These are phyloP conservation scores for Daedaleopsis nitida DNA, from an alignment of 768 basidiomycete genomes.

Conservation along the genomic window DNA sequence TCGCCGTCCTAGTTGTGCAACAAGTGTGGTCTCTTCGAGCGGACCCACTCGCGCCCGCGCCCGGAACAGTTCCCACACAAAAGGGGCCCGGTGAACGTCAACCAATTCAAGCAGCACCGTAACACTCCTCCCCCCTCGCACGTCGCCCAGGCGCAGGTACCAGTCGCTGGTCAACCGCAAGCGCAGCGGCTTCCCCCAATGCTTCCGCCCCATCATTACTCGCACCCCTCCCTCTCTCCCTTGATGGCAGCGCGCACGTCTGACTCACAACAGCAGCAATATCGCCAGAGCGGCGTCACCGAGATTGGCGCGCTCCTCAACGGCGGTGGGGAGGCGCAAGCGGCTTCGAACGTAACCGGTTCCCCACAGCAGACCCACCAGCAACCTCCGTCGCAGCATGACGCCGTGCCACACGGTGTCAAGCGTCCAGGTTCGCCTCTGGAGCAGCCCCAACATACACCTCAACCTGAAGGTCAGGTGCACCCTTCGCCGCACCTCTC, in stretches of 20 bases:
- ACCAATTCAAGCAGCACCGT: slow-evolving; percentile 42
- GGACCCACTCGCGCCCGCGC: slow-evolving; percentile 76
- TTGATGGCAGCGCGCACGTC: slow-evolving; percentile 28
- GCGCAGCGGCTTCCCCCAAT: slow-evolving; percentile 22
- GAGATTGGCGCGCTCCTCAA: slow-evolving; percentile 52
- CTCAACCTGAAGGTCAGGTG: slow-evolving; percentile 11
- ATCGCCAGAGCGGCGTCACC: slow-evolving; percentile 41
- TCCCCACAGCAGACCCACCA: slow-evolving; percentile 12
- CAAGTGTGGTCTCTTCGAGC: slow-evolving; percentile 82
- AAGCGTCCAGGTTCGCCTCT: slow-evolving; percentile 20
- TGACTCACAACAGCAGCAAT: slow-evolving; percentile 14
- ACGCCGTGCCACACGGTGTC: neutral
- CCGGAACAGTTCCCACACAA: slow-evolving; percentile 85
- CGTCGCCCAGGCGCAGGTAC: slow-evolving; percentile 26
- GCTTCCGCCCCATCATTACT: slow-evolving; percentile 51
- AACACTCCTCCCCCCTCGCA: slow-evolving; percentile 47
- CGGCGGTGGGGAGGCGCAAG: slow-evolving; percentile 27
- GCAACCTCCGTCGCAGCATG: neutral
- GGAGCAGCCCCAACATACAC: slow-evolving; percentile 15
- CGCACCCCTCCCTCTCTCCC: slow-evolving; percentile 55
- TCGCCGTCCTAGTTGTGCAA: slow-evolving; percentile 40
- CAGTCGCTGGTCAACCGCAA: neutral
- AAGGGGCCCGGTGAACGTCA: slow-evolving; percentile 59
- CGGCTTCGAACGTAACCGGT: neutral
- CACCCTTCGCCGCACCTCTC: slow-evolving; percentile 15